A percentile compares a stretch with the other conserved stretches of the same genome.
phyloP scores from a whole-genome alignment of 768 basidiomycete genomes.

The Fomitopsis pulvina region DNA sequence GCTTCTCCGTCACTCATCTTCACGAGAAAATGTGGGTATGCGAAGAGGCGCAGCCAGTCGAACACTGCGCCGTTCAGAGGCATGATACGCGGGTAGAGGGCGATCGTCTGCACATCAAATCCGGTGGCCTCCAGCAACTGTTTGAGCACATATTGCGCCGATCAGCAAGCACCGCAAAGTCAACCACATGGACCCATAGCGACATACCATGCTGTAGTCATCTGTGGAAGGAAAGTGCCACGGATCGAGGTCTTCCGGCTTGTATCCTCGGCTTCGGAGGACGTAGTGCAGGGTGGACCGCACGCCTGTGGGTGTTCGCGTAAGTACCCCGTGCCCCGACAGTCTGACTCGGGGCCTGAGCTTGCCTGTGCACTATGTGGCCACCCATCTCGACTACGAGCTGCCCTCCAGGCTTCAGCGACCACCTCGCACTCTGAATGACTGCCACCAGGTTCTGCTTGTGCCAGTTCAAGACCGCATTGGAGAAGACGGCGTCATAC shows the following conservation, averaged over 20 bases:
- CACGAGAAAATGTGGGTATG: constrained; percentile 50
- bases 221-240: constrained; percentile 79
- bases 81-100: constrained; percentile 49
- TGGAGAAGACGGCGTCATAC: constrained; percentile 77
- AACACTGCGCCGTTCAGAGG: constrained; percentile 43
- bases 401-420: constrained; percentile 64
- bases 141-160: not conserved
- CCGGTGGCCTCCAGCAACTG: constrained; percentile 51
- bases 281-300: constrained; percentile 50
- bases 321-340: no score
- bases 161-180: not conserved
- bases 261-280: constrained; percentile 43
- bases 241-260: constrained; percentile 61
- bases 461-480: constrained; percentile 83
- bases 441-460: constrained; percentile 66
- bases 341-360: no score
- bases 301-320: constrained; percentile 46
- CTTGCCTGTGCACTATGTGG: constrained; percentile 60
- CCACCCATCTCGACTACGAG: constrained; percentile 78
- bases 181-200: not conserved
- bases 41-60: constrained; percentile 69
- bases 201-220: constrained; percentile 52
- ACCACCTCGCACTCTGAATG: constrained; percentile 46
- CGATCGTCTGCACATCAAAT: constrained; percentile 50
- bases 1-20: constrained; percentile 48